Percentiles rank a stretch among this genome's conserved stretches.
These are phyloP conservation scores for Penicillium sp. DNA, from an alignment of 2,329 filamentous ascomycete species.

Conservation along the genomic window DNA sequence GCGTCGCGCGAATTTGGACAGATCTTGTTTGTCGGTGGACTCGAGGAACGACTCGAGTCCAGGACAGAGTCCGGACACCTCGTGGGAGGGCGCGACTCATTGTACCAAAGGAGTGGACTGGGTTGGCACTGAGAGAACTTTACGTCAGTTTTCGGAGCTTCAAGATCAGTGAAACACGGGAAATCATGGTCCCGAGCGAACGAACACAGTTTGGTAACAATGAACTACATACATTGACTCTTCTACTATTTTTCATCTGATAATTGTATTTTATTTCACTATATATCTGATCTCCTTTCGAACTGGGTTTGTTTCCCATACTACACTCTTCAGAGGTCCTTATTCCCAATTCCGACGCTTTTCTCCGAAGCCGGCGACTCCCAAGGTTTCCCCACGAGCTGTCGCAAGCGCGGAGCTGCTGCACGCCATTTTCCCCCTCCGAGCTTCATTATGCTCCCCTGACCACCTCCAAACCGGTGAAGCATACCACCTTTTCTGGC, in stretches of 20 bases:
- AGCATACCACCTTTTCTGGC: constrained; percentile 1
- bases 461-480: constrained; percentile 8
- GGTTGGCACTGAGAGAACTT: constrained; percentile 10
- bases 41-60: constrained; percentile 32
- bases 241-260: not conserved
- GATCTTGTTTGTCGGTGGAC: constrained; percentile 35
- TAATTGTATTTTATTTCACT: not conserved
- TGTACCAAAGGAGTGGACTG: constrained; percentile 21
- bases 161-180: constrained; percentile 15
- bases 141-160: constrained; percentile 24
- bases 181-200: constrained; percentile 24
- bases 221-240: not conserved
- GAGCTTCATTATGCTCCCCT: constrained; percentile 27
- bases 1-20: constrained; percentile 47
- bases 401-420: constrained; percentile 10
- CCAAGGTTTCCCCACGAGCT: constrained; percentile 21
- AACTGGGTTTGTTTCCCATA: not conserved
- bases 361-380: constrained; percentile 37
- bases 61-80: constrained; percentile 35
- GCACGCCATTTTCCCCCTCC: constrained; percentile 10
- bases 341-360: constrained; percentile 13
- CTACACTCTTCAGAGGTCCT: not conserved
- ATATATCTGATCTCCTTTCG: not conserved
- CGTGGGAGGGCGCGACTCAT: constrained; percentile 40
- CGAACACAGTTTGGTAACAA: not conserved